Evolutionary conservation across 331 rosid species (phyloP).

Genomic region (Malus hybrid): DNA sequence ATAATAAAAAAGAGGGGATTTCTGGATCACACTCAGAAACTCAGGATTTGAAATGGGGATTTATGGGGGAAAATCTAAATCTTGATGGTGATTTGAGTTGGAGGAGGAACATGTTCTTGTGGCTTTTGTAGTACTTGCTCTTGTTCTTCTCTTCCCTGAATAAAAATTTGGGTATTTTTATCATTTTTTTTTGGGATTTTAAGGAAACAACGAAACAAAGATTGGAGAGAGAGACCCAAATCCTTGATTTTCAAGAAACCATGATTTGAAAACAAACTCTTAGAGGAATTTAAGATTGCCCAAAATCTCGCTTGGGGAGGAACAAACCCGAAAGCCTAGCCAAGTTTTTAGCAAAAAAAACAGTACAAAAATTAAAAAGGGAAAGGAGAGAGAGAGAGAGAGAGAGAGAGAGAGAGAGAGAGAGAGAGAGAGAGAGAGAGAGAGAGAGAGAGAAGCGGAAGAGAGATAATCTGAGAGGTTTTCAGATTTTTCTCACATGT

Average conservation of each 20-base stretch:
- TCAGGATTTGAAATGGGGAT: neutral
- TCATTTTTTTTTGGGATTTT: neutral
- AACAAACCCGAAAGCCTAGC: slow-evolving; percentile 32
- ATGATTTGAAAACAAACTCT: slow-evolving; percentile 17
- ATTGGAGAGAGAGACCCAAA: slow-evolving; percentile 13
- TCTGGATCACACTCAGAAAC: slow-evolving; percentile 4
- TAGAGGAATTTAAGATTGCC: slow-evolving; percentile 12
- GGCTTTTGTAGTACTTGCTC: neutral
- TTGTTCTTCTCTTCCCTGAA: neutral
- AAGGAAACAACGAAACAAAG: slow-evolving; percentile 17
- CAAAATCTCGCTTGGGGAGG: slow-evolving; percentile 26
- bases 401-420: no score
- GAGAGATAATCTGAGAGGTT: slow-evolving; percentile 18
- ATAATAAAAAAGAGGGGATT: neutral
- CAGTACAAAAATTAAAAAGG: neutral
- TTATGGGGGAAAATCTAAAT: neutral
- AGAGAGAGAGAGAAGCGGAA: neutral
- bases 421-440: neutral
- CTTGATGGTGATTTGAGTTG: neutral
- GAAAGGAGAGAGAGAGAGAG: no score
- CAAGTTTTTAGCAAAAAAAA: slow-evolving; percentile 24
- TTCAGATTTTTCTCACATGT: slow-evolving; percentile 48
- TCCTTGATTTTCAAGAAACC: slow-evolving; percentile 14
- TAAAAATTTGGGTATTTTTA: neutral
- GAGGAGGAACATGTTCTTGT: neutral